A percentile compares a stretch with the other conserved stretches of the same genome.
phyloP scores from a whole-genome alignment of 108 stramenopile genomes.

The Mediolabrus comicus region DNA sequence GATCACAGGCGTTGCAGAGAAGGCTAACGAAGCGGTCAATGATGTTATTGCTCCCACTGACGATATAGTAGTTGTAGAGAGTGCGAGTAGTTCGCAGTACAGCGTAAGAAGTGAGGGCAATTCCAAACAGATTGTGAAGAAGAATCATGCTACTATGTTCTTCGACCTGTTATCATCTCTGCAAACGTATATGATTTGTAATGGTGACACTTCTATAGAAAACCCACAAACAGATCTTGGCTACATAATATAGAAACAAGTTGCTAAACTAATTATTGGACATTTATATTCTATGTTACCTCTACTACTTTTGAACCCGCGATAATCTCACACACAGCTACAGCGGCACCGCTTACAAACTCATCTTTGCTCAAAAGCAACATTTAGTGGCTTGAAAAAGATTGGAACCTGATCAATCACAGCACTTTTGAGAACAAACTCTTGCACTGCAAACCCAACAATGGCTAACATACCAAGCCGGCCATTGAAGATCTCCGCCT shows the following conservation, averaged over 20 bases:
- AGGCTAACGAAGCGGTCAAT: background rate
- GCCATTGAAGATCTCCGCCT: constrained; percentile 75
- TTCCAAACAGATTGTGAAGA: background rate
- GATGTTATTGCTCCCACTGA: background rate
- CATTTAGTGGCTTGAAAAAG: constrained; percentile 60
- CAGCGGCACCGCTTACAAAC: no score
- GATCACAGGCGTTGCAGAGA: background rate
- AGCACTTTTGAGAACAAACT: constrained; percentile 42
- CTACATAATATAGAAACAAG: background rate
- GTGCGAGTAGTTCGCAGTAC: background rate
- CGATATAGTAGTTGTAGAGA: background rate
- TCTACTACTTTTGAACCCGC: background rate
- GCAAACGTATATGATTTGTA: background rate
- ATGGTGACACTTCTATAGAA: background rate
- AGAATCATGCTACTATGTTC: background rate
- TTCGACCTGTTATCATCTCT: background rate
- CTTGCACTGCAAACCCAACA: constrained; percentile 68
- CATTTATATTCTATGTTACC: background rate
- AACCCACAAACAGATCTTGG: background rate
- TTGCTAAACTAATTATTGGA: background rate
- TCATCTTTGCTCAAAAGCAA: constrained; percentile 15
- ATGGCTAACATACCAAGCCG: constrained; percentile 82
- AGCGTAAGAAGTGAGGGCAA: background rate
- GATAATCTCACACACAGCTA: background rate
- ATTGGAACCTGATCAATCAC: constrained; percentile 66